A percentile compares a stretch with the other conserved stretches of the same genome.
Evolutionary conservation across 176 grass and related monocot species (phyloP).

Genomic region (Musa itinerans): DNA sequence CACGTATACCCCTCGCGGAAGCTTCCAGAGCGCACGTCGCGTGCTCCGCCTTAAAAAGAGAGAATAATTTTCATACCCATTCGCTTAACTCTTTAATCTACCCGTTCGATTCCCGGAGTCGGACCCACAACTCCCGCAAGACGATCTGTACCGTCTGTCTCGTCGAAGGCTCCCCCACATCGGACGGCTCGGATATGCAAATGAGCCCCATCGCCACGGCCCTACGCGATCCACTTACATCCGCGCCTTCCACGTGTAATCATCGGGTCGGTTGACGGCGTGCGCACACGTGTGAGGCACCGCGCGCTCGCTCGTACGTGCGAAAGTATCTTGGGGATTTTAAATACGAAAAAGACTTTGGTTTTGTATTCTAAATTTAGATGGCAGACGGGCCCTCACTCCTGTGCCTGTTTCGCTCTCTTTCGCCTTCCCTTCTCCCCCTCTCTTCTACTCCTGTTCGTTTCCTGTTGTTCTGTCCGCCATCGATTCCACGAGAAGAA

Average conservation of each 20-base stretch:
- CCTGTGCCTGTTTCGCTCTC: constrained; percentile 2
- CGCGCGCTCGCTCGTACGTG: neutral
- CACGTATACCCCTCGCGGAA: no score
- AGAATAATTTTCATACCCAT: no score
- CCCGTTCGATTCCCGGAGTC: no score
- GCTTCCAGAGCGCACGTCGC: no score
- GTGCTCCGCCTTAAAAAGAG: no score
- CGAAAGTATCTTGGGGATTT: neutral
- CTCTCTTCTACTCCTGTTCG: neutral
- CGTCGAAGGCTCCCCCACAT: no score
- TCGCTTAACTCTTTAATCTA: no score
- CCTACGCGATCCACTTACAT: neutral
- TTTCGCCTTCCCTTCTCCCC: neutral
- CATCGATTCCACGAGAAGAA: neutral
- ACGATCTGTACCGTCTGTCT: no score
- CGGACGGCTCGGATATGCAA: no score
- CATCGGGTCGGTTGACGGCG: no score
- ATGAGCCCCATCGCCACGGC: neutral
- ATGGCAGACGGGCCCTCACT: constrained; percentile 1
- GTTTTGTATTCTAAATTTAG: neutral
- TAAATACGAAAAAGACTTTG: neutral
- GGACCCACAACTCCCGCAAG: no score
- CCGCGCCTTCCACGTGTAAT: neutral
- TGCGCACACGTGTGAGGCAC: neutral
- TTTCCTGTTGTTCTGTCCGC: neutral